Evolutionary conservation across 2,329 filamentous ascomycete species (phyloP).

Genomic region (Grosmannia clavigera): DNA sequence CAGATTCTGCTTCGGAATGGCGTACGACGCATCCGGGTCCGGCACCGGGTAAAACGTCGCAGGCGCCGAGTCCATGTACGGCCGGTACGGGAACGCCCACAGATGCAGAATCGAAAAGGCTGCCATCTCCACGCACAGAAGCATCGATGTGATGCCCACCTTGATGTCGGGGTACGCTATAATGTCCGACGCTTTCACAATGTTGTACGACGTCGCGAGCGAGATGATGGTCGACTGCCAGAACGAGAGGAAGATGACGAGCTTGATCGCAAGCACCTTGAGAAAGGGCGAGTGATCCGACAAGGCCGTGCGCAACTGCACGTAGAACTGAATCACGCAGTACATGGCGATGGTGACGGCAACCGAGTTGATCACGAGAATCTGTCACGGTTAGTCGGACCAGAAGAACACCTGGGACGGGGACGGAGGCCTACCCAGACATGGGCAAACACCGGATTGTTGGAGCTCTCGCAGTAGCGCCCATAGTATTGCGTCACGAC

Average conservation of each 20-base stretch:
- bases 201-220: conserved; percentile 43
- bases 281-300: conserved; percentile 59
- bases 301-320: conserved; percentile 59
- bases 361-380: conserved; percentile 54
- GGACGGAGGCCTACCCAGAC: conserved; percentile 50
- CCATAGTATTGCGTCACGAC: conserved; percentile 58
- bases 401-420: neutral
- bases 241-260: conserved; percentile 84
- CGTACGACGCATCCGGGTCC: conserved; percentile 27
- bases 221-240: conserved; percentile 57
- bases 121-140: conserved; percentile 78
- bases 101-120: conserved; percentile 67
- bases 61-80: conserved; percentile 42
- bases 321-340: conserved; percentile 76
- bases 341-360: conserved; percentile 80
- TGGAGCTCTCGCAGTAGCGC: conserved; percentile 66
- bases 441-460: conserved; percentile 68
- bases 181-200: conserved; percentile 46
- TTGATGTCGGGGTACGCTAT: conserved; percentile 66
- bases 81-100: conserved; percentile 68
- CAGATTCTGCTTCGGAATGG: conserved; percentile 29
- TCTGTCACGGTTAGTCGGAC: conserved; percentile 22
- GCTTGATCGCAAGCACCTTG: conserved; percentile 77
- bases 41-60: conserved; percentile 34
- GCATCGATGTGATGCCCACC: conserved; percentile 64